Base-by-base conservation (phyloP, 495 filamentous ascomycete species). In the Pyrenula aspistea region DNA sequence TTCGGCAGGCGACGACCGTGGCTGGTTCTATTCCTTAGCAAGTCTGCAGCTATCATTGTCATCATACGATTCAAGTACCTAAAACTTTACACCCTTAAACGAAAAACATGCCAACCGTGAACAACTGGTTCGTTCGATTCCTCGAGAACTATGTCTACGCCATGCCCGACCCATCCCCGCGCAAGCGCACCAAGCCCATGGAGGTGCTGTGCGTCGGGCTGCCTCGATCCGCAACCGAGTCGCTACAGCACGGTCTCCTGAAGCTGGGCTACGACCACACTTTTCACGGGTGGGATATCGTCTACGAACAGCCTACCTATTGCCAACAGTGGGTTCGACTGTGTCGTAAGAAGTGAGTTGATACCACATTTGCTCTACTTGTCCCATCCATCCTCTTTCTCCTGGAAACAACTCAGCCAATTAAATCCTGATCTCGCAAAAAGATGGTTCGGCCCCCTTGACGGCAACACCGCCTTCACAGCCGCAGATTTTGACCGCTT, bases 401-500 rank as follows among this genome's bases (percentile, higher is more conserved):
- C n/a, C n/a, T n/a, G n/a, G n/a, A n/a, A n/a, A n/a, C n/a, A n/a
- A n/a, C n/a, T n/a, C n/a, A n/a, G n/a, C n/a, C n/a, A n/a, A n/a
- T n/a, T n/a, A n/a, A n/a, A n/a, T n/a, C n/a, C n/a, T n/a, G n/a
- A n/a, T n/a, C n/a, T n/a, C n/a, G n/a, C n/a, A n/a, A n/a, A n/a
- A n/a, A n/a, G n/a, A 42, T 42, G 15, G 8, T 42, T 42, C 31
- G 8, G 8, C 31, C 31, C 31, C 15, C 15, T 15, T 15, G 15
- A 4, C 31, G 8, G 8, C 31, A 42, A 42, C 31, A 42, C 31
- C 4, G 0, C 20, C 8, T 36, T 64, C 12, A 68, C 63, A 4
- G 59, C 58, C 2, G 54, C 66, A n/a, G 73, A 79, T 47, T 78
- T 77, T 23, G 78, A 80, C 61, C 55, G 61, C 3, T 4, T 80